phyloP scores from a whole-genome alignment of 768 basidiomycete genomes.

The Lyophyllum atratum region DNA sequence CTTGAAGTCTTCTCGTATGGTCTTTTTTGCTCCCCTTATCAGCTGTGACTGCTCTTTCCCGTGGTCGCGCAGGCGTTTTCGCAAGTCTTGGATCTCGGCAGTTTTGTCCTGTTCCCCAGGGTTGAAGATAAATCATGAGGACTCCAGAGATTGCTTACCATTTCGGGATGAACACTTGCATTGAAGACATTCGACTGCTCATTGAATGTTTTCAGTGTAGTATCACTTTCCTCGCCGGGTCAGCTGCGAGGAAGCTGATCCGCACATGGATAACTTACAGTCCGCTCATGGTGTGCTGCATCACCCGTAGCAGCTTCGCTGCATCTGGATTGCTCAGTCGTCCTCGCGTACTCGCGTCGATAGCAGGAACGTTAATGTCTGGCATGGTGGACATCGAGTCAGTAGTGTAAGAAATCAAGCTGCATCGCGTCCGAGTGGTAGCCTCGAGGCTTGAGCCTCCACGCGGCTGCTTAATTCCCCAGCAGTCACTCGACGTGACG shows the following conservation, averaged over 20 bases:
- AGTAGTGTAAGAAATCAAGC: constrained; percentile 1
- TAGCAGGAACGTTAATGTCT: background rate
- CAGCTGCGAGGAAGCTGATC: background rate
- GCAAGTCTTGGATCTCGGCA: constrained; percentile 15
- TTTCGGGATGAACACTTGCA: constrained; percentile 23
- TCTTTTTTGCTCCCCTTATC: constrained; percentile 29
- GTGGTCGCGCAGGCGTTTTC: constrained; percentile 21
- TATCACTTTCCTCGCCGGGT: constrained; percentile 25
- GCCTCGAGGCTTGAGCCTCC: constrained; percentile 11
- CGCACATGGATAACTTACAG: constrained; percentile 16
- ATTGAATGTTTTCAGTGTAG: constrained; percentile 30
- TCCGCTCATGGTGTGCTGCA: constrained; percentile 15
- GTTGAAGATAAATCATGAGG: background rate
- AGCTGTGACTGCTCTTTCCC: constrained; percentile 13
- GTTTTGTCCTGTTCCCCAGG: constrained; percentile 12
- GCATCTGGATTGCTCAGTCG: background rate
- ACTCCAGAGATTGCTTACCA: constrained; percentile 22
- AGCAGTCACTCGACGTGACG: background rate
- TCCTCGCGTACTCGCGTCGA: background rate
- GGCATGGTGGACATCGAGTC: background rate
- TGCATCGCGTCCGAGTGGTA: background rate
- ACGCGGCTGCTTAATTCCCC: constrained; percentile 13
- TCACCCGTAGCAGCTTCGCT: constrained; percentile 1
- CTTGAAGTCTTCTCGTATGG: constrained; percentile 24
- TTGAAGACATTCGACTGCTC: constrained; percentile 30